These are phyloP conservation scores for Colletotrichum chrysophilum DNA, from an alignment of 2,329 filamentous ascomycete species.

Conservation along the genomic window DNA sequence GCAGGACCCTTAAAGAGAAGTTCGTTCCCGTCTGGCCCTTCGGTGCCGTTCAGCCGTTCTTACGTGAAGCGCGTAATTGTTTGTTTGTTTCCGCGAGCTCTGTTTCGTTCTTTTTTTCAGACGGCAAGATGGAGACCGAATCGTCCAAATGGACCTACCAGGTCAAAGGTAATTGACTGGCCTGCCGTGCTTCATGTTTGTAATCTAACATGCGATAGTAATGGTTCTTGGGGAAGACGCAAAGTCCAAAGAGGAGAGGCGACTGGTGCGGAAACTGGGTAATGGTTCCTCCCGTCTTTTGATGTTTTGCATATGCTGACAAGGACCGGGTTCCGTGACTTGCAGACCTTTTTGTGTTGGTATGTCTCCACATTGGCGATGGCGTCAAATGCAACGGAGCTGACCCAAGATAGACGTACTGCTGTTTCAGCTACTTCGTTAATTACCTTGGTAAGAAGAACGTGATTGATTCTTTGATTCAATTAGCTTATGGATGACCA, in stretches of 20 bases:
- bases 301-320: neutral
- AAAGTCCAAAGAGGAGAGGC: constrained; percentile 27
- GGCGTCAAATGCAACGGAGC: neutral
- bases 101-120: neutral
- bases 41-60: neutral
- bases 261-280: constrained; percentile 33
- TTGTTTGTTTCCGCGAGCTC: neutral
- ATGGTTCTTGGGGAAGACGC: constrained; percentile 4
- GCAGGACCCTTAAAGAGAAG: neutral
- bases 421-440: constrained; percentile 38
- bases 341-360: constrained; percentile 35
- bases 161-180: neutral
- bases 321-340: neutral
- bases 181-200: neutral
- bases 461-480: neutral
- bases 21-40: neutral
- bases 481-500: neutral
- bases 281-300: neutral
- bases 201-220: neutral
- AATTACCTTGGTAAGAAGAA: constrained; percentile 38
- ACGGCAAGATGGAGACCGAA: neutral
- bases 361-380: constrained; percentile 6
- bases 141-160: neutral
- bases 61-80: neutral
- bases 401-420: constrained; percentile 30